phyloP scores from a whole-genome alignment of 768 basidiomycete genomes.

The Kwoniella dejecticola region DNA sequence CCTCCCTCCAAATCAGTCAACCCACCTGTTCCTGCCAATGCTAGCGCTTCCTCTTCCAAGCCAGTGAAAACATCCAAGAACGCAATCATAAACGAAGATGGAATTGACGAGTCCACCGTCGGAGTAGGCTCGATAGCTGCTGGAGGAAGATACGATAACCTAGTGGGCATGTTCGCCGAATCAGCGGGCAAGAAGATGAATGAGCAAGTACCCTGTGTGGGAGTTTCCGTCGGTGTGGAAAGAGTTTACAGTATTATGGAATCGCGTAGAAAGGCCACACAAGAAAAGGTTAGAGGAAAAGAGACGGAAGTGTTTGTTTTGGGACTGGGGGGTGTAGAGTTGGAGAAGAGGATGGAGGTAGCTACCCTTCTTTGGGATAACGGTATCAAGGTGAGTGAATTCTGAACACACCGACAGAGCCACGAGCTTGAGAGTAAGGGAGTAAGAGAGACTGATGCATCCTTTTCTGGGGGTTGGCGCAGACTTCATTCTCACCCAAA shows the following conservation, averaged over 20 bases:
- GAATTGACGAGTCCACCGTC: slow-evolving; percentile 86
- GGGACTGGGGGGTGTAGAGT: slow-evolving; percentile 81
- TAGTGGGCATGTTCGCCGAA: slow-evolving; percentile 79
- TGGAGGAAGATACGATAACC: slow-evolving; percentile 92
- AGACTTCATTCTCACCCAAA: slow-evolving; percentile 93
- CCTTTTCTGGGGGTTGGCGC: too few relatives aligned
- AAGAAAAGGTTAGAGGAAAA: slow-evolving; percentile 69
- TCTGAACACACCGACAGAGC: too few relatives aligned
- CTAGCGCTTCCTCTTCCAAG: slow-evolving; percentile 31
- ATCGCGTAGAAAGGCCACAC: slow-evolving; percentile 70
- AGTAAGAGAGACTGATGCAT: too few relatives aligned
- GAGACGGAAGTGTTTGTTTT: slow-evolving; percentile 93
- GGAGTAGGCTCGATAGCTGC: slow-evolving; percentile 99
- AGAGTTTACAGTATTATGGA: slow-evolving; percentile 87
- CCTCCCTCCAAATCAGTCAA: slow-evolving; percentile 76
- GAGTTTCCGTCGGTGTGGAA: slow-evolving; percentile 90
- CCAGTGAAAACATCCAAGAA: slow-evolving; percentile 19
- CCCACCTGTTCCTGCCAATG: slow-evolving; percentile 58
- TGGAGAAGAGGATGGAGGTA: slow-evolving; percentile 79
- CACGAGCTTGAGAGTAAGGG: too few relatives aligned
- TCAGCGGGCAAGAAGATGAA: slow-evolving; percentile 68
- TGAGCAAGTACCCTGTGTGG: slow-evolving; percentile 75
- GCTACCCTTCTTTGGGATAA: slow-evolving; percentile 77
- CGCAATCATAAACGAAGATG: slow-evolving; percentile 66
- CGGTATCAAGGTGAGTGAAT: slow-evolving; percentile 74